These are phyloP conservation scores for Colletotrichum tabaci DNA, from an alignment of 2,329 filamentous ascomycete species.

Conservation along the genomic window DNA sequence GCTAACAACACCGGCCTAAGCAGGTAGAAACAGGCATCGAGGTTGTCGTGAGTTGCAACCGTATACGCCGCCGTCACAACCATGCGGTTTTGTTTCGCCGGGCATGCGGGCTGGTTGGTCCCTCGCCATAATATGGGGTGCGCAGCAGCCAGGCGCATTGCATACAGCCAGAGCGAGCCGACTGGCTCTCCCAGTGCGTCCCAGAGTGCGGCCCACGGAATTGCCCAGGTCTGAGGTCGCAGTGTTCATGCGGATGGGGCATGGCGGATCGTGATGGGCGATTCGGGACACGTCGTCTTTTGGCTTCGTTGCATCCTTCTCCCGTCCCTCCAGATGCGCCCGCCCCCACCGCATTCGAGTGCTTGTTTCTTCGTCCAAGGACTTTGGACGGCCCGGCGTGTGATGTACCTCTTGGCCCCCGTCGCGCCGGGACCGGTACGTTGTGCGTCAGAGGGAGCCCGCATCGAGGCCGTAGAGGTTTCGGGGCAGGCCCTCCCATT, in stretches of 20 bases:
- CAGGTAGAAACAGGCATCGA: background rate
- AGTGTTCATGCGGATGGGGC: conserved; percentile 40
- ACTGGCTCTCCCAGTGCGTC: conserved; percentile 16
- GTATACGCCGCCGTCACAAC: background rate
- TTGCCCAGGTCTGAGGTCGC: conserved; percentile 13
- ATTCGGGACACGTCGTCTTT: background rate
- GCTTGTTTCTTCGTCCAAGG: conserved; percentile 36
- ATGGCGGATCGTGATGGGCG: conserved; percentile 17
- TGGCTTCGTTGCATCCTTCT: conserved; percentile 4
- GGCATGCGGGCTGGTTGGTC: conserved; percentile 16
- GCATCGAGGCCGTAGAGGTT: conserved; percentile 36
- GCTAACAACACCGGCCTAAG: background rate
- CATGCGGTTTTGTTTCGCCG: conserved; percentile 19
- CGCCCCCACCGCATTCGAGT: conserved; percentile 26
- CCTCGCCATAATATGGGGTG: conserved; percentile 29
- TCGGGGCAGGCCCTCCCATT: conserved; percentile 20
- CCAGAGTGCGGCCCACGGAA: conserved; percentile 3
- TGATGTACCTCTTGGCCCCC: conserved; percentile 36
- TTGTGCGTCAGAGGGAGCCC: conserved; percentile 32
- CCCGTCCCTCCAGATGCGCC: conserved; percentile 1
- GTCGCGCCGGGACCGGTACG: conserved; percentile 5
- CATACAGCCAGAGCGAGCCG: conserved; percentile 29
- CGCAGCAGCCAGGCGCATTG: conserved; percentile 32
- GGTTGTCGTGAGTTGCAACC: background rate
- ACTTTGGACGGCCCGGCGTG: conserved; percentile 35